These are phyloP conservation scores for Aspergillus brasiliensis DNA, from an alignment of 2,329 filamentous ascomycete genomes.

Conservation along the genomic window DNA sequence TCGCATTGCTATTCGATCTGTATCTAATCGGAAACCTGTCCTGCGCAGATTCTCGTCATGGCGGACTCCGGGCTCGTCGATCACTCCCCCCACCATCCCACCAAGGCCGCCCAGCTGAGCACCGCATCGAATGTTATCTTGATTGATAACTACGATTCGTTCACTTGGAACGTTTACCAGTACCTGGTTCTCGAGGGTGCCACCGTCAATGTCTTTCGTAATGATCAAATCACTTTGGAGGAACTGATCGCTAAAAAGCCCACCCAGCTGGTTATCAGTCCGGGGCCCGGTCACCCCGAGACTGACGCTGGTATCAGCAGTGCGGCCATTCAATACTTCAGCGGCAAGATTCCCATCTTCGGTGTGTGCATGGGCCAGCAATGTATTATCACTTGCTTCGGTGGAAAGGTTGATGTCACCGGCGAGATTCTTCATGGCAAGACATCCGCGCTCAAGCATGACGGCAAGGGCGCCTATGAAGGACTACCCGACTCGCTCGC, in stretches of 20 bases:
- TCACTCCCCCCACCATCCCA: slow-evolving; percentile 79
- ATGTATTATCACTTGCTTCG: slow-evolving; percentile 93
- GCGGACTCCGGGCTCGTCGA: slow-evolving; percentile 60
- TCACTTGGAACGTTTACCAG: slow-evolving; percentile 99
- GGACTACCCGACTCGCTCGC: slow-evolving; percentile 78
- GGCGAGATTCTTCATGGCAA: slow-evolving; percentile 98
- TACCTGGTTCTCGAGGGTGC: slow-evolving; percentile 97
- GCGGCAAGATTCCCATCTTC: slow-evolving; percentile 90
- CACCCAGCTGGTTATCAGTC: slow-evolving; percentile 92
- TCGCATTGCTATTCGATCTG: neutral
- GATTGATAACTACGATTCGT: slow-evolving; percentile 99
- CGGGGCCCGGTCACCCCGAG: slow-evolving; percentile 88
- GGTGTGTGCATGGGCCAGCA: slow-evolving; percentile 99
- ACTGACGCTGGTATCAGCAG: slow-evolving; percentile 93
- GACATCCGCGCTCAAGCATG: slow-evolving; percentile 86
- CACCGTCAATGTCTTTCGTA: slow-evolving; percentile 83
- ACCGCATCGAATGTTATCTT: slow-evolving; percentile 89
- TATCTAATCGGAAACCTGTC: neutral
- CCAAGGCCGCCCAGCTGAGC: slow-evolving; percentile 69
- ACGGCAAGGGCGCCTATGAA: slow-evolving; percentile 86
- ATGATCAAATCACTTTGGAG: slow-evolving; percentile 85
- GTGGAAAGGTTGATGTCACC: slow-evolving; percentile 85
- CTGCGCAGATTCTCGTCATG: slow-evolving; percentile 43
- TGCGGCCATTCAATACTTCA: slow-evolving; percentile 86
- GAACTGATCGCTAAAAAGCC: slow-evolving; percentile 81